A percentile compares a stretch with the other conserved stretches of the same genome.
phyloP scores from a whole-genome alignment of 2,329 filamentous ascomycete genomes.

The Colletotrichum brevisporum region DNA sequence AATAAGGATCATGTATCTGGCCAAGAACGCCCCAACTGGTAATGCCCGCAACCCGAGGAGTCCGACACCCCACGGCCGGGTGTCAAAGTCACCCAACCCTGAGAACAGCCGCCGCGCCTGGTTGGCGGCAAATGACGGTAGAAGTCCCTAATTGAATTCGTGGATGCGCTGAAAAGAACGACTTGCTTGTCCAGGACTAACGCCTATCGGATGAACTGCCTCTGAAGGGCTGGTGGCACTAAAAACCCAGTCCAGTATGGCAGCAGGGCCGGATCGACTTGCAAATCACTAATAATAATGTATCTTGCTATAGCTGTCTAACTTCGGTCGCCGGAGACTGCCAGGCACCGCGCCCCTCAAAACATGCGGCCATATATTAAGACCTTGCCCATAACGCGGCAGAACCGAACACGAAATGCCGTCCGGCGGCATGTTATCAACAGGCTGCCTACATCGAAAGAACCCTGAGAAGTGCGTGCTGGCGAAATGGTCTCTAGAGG shows the following conservation, averaged over 20 bases:
- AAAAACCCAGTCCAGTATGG: conserved; percentile 3
- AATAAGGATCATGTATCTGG: background rate
- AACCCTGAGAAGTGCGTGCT: background rate
- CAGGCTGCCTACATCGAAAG: background rate
- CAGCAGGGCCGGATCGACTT: conserved; percentile 3
- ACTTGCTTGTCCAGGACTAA: conserved; percentile 16
- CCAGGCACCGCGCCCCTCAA: conserved; percentile 15
- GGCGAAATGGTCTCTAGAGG: background rate
- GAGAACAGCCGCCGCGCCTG: background rate
- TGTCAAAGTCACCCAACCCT: background rate
- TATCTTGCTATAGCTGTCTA: conserved; percentile 24
- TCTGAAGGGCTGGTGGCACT: conserved; percentile 11
- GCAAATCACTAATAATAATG: conserved; percentile 13
- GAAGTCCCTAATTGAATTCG: background rate
- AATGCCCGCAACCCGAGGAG: background rate
- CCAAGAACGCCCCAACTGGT: background rate
- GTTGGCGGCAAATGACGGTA: conserved; percentile 2
- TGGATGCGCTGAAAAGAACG: background rate
- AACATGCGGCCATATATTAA: conserved; percentile 10
- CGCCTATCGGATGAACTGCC: conserved; percentile 28
- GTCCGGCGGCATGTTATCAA: background rate
- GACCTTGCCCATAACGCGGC: conserved; percentile 14
- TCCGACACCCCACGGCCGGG: background rate
- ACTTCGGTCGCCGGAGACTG: conserved; percentile 6
- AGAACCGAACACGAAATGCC: conserved; percentile 5